Percentiles rank a stretch among this genome's conserved stretches.
phyloP scores from a whole-genome alignment of 2,329 filamentous ascomycete species.

The Coniella vitis region DNA sequence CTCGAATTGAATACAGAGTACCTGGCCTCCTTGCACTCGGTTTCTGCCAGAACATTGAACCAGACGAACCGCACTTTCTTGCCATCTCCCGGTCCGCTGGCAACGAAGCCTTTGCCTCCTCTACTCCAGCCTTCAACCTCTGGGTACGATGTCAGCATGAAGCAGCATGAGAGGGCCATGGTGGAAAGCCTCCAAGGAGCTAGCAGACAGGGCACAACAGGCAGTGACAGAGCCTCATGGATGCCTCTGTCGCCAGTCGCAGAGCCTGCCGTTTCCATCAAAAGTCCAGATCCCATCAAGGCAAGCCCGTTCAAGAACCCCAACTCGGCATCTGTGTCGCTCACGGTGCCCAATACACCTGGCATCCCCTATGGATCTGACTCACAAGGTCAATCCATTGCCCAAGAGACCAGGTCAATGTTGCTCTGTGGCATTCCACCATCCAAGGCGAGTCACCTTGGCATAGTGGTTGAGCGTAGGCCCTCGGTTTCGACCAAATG shows the following conservation, averaged over 20 bases:
- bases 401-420: constrained; percentile 25
- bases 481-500: constrained; percentile 19
- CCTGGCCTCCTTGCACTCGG: constrained; percentile 18
- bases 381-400: constrained; percentile 19
- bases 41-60: constrained; percentile 19
- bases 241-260: constrained; percentile 23
- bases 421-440: constrained; percentile 23
- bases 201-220: constrained; percentile 1
- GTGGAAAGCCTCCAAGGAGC: constrained; percentile 28
- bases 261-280: constrained; percentile 22
- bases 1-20: constrained; percentile 28
- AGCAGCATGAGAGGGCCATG: constrained; percentile 29
- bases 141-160: constrained; percentile 28
- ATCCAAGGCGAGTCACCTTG: constrained; percentile 10
- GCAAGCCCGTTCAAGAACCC: constrained; percentile 17
- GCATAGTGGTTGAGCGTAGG: constrained; percentile 19
- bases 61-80: constrained; percentile 21
- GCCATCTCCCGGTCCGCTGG: constrained; percentile 25
- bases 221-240: constrained; percentile 17
- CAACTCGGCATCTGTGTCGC: neutral
- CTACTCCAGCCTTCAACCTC: constrained; percentile 26
- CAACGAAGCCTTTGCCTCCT: constrained; percentile 27
- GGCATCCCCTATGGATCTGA: constrained; percentile 14
- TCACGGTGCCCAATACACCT: constrained; percentile 14
- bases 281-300: constrained; percentile 23